Base-by-base conservation (phyloP, 2,329 filamentous ascomycete species). In the Scytalidium lignicola region DNA sequence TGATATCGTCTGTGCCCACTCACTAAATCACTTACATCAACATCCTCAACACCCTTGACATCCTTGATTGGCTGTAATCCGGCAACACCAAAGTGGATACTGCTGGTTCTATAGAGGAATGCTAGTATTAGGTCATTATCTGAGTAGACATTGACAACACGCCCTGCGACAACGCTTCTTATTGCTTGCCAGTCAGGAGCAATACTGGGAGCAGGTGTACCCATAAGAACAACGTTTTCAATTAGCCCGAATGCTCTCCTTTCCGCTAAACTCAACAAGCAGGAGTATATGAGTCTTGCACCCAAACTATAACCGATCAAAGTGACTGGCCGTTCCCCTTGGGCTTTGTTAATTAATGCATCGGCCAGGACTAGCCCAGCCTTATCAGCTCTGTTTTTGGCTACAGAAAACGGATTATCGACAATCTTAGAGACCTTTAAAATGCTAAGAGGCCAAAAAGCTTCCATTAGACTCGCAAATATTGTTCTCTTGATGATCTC, bases 121-220 rank as follows among this genome's bases (percentile, higher is more conserved):
- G 83, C 90, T 1, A 96, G 80, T 26, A 96, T 83, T 61, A 89
- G 88, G 67, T 96, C 91, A 52, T 93, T 91, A 46, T 85, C 82
- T 1, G 88, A 92, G 68, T 86, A 96, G 8, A 92, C 89, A 58
- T 96, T 96, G 58, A 95, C 86, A 7, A 96, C 76, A 50, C 86
- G 80, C 2, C 91, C 90, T 1, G 85, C 81, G 0, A 95, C 90
- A 1, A 92, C 88, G 41, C 80, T 82, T 23, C 89, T 81, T 56
- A 95, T 81, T 32, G 80, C 74, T 41, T 84, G 78, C 91, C 91
- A 96, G 57, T 90, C 82, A 1, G 75, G 75, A 0, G 79, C 68
- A 41, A 85, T 79, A 0, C 85, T 88, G 0, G 91, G 89, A 0
- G 86, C 82, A 0, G 91, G 89, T 0, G 88, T 78, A 2, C 91